Percentiles rank a stretch among this genome's conserved stretches.
phyloP scores from a whole-genome alignment of 768 basidiomycete genomes.

The Trametopsis cervina region DNA sequence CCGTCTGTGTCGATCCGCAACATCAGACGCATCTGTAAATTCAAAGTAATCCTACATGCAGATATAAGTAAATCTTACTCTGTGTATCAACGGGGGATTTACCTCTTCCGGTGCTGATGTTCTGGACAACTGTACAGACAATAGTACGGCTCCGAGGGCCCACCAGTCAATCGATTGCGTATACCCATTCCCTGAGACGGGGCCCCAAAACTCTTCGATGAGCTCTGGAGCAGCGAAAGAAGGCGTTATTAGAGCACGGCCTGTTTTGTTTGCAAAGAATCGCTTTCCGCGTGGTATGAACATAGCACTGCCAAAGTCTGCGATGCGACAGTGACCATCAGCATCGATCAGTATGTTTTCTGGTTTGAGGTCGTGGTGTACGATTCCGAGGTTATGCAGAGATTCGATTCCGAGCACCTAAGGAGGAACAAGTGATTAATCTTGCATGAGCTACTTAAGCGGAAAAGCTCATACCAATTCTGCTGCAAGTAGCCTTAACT shows the following conservation, averaged over 20 bases:
- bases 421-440: not conserved
- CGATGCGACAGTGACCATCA: constrained; percentile 37
- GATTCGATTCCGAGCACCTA: constrained; percentile 25
- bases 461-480: constrained; percentile 21
- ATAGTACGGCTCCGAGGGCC: constrained; percentile 40
- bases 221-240: constrained; percentile 22
- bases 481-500: constrained; percentile 14
- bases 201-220: constrained; percentile 2
- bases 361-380: constrained; percentile 53
- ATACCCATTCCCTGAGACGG: constrained; percentile 32
- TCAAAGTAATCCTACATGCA: constrained; percentile 4
- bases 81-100: not conserved
- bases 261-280: constrained; percentile 1
- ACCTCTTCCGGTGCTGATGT: constrained; percentile 21
- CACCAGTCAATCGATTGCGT: constrained; percentile 42
- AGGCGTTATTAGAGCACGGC: constrained; percentile 12
- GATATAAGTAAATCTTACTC: not conserved
- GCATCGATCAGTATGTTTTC: constrained; percentile 38
- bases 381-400: constrained; percentile 44
- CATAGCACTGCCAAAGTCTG: constrained; percentile 52
- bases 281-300: constrained; percentile 36
- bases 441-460: too few species aligned
- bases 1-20: too few species aligned
- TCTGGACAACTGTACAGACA: too few species aligned
- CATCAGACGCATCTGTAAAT: too few species aligned